Conservation (phyloP, 768 basidiomycete genomes). For the Exidia glandulosa region DNA sequence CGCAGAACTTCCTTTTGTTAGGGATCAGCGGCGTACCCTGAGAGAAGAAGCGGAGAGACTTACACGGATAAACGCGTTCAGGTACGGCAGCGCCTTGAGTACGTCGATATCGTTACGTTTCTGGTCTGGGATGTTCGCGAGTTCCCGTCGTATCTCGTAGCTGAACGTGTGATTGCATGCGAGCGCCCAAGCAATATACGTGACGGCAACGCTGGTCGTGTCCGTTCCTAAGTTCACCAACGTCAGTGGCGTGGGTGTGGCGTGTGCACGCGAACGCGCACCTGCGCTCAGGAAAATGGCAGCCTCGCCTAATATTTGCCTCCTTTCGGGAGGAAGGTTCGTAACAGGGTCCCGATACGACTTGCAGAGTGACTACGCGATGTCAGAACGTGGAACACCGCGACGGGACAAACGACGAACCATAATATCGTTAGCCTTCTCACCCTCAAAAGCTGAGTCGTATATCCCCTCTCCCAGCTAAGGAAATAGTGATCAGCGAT, state of each 20-base stretch:
- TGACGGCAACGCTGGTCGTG: conserved; percentile 61
- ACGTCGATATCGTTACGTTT: conserved; percentile 39
- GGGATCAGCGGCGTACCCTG: background rate
- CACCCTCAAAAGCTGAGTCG: too few species aligned
- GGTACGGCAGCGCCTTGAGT: conserved; percentile 40
- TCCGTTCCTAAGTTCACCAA: conserved; percentile 65
- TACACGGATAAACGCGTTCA: conserved; percentile 40
- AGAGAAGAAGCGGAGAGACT: conserved; percentile 25
- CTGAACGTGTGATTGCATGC: conserved; percentile 59
- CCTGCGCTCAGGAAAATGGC: background rate
- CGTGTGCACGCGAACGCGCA: background rate
- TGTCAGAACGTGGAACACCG: too few species aligned
- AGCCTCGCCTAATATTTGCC: background rate
- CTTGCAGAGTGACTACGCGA: background rate
- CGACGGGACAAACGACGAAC: background rate
- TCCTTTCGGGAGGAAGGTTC: background rate
- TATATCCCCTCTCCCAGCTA: too few species aligned
- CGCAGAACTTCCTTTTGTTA: conserved; percentile 38
- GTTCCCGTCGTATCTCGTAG: conserved; percentile 56
- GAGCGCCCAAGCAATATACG: conserved; percentile 72
- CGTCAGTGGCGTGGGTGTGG: background rate
- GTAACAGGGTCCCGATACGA: background rate
- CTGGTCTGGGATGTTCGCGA: conserved; percentile 33
- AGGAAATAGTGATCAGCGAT: too few species aligned
- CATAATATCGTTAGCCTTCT: background rate